Evolutionary conservation across 2,329 filamentous ascomycete species (phyloP).

Genomic region (Westerdykella sp.): DNA sequence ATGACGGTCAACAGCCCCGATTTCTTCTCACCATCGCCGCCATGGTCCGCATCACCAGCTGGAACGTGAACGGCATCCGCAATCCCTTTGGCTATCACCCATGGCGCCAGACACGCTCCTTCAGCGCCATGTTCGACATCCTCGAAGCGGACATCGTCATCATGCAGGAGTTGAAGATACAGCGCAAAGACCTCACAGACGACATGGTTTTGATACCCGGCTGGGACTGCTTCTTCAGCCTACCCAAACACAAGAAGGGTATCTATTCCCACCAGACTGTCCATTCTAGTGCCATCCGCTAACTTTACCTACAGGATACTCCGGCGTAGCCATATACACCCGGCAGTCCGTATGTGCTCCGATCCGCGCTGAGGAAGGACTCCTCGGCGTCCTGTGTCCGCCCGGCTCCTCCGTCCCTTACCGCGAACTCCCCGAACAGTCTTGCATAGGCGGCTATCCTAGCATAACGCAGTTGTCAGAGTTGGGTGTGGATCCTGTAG

Average conservation of each 20-base stretch:
- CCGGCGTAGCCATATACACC: slow-evolving; percentile 91
- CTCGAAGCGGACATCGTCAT: slow-evolving; percentile 88
- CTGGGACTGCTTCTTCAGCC: slow-evolving; percentile 94
- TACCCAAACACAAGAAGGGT: slow-evolving; percentile 93
- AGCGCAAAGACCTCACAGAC: slow-evolving; percentile 82
- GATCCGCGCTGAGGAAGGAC: slow-evolving; percentile 87
- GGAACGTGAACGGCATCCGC: slow-evolving; percentile 51
- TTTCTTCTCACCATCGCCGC: slow-evolving; percentile 14
- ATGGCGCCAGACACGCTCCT: slow-evolving; percentile 45
- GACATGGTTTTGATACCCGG: slow-evolving; percentile 94
- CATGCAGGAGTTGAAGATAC: slow-evolving; percentile 95
- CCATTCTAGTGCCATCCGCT: slow-evolving; percentile 2
- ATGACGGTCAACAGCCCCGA: too few species aligned
- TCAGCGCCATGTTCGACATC: slow-evolving; percentile 79
- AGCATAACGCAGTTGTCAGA: slow-evolving; percentile 58
- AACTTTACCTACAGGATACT: slow-evolving; percentile 62
- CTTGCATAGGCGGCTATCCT: slow-evolving; percentile 87
- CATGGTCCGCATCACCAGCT: slow-evolving; percentile 71
- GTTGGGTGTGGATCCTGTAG: slow-evolving; percentile 57
- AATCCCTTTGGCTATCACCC: slow-evolving; percentile 50
- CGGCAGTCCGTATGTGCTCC: slow-evolving; percentile 79
- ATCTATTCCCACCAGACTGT: slow-evolving; percentile 5
- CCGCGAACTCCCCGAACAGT: slow-evolving; percentile 63
- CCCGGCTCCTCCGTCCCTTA: slow-evolving; percentile 67
- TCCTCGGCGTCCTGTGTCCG: slow-evolving; percentile 71